A percentile compares a stretch with the other conserved stretches of the same genome.
These are phyloP conservation scores for Mycena pura DNA, from an alignment of 768 basidiomycete species.

Conservation along the genomic window DNA sequence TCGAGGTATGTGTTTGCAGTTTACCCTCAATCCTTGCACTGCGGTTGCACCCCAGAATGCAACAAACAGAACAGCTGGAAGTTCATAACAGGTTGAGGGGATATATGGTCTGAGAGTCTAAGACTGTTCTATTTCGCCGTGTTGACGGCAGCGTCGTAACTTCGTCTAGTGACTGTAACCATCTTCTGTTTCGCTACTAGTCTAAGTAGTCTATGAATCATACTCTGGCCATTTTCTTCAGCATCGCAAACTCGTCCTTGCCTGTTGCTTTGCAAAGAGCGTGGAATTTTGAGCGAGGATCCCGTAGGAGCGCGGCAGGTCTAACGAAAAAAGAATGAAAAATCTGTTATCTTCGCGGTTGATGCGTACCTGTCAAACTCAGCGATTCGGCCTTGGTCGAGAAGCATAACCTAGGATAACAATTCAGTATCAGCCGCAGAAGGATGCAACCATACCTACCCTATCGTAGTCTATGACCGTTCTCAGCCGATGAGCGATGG, in stretches of 20 bases:
- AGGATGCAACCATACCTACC: conserved; percentile 47
- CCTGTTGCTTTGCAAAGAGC: conserved; percentile 77
- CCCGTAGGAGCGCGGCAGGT: conserved; percentile 60
- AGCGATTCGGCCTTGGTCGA: conserved; percentile 79
- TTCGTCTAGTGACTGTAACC: too few relatives aligned
- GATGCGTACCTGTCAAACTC: conserved; percentile 69
- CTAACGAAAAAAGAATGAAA: conserved; percentile 33
- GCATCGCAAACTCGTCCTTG: conserved; percentile 68
- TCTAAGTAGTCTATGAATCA: conserved; percentile 20
- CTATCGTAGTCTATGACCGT: conserved; percentile 87
- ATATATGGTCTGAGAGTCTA: too few relatives aligned
- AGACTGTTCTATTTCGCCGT: too few relatives aligned
- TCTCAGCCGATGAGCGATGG: conserved; percentile 80
- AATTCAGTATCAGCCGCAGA: not conserved
- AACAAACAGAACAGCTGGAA: too few relatives aligned
- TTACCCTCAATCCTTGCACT: too few relatives aligned
- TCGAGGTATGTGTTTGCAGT: too few relatives aligned
- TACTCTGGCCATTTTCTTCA: conserved; percentile 71
- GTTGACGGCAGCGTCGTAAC: too few relatives aligned
- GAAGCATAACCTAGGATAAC: conserved; percentile 65
- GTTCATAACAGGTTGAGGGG: too few relatives aligned
- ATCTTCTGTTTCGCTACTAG: not conserved
- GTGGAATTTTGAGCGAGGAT: conserved; percentile 68
- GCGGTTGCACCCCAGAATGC: too few relatives aligned
- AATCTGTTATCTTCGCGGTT: not conserved